These are phyloP conservation scores for Rhizopogon rudus DNA, from an alignment of 768 basidiomycete species.

Conservation along the genomic window DNA sequence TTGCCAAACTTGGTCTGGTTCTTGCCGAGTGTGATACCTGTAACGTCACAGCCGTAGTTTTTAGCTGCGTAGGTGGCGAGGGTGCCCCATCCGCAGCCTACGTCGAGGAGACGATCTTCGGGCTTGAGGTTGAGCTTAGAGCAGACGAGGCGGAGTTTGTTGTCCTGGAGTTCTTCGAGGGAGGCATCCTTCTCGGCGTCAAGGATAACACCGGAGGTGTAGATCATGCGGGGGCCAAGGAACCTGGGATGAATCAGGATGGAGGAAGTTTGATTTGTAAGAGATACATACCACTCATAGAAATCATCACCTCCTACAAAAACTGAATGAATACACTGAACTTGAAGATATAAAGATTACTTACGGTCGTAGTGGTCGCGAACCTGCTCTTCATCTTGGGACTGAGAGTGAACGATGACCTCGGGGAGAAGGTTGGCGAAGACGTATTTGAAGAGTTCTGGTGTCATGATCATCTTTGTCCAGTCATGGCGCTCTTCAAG, in stretches of 20 bases:
- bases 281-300: slow-evolving; percentile 65
- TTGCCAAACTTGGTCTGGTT: slow-evolving; percentile 94
- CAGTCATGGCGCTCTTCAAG: slow-evolving; percentile 96
- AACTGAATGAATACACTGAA: background rate
- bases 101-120: slow-evolving; percentile 78
- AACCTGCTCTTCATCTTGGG: slow-evolving; percentile 94
- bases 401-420: slow-evolving; percentile 84
- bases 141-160: slow-evolving; percentile 94
- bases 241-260: slow-evolving; percentile 47
- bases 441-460: slow-evolving; percentile 92
- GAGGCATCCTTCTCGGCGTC: slow-evolving; percentile 71
- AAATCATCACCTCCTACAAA: slow-evolving; percentile 86
- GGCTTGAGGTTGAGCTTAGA: slow-evolving; percentile 88
- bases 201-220: slow-evolving; percentile 87
- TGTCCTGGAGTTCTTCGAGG: slow-evolving; percentile 94
- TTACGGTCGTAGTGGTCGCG: slow-evolving; percentile 91
- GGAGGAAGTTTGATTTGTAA: background rate
- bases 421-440: slow-evolving; percentile 87
- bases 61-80: slow-evolving; percentile 92
- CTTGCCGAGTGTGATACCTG: slow-evolving; percentile 88
- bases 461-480: slow-evolving; percentile 88
- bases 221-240: slow-evolving; percentile 94
- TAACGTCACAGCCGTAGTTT: slow-evolving; percentile 95
- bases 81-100: slow-evolving; percentile 97
- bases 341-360: slow-evolving; percentile 17